Evolutionary conservation across 257 asterid species (phyloP).

Genomic region (Gardenia jasminoides): DNA sequence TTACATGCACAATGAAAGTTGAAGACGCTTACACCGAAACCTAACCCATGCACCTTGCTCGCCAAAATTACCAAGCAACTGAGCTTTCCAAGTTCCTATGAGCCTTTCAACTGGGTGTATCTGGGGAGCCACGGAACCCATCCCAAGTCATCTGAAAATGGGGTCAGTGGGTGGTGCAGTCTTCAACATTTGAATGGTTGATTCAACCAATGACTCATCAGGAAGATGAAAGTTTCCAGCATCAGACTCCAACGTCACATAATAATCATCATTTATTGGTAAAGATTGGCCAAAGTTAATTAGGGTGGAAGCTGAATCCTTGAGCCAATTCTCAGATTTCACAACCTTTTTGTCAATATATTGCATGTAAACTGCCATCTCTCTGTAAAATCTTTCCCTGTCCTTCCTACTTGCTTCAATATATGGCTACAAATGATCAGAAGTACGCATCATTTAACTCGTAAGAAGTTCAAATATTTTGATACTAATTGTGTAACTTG

Average conservation of each 20-base stretch:
- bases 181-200: constrained; percentile 43
- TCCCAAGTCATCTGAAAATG: constrained; percentile 48
- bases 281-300: constrained; percentile 36
- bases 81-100: neutral
- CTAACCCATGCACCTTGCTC: neutral
- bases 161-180: constrained; percentile 42
- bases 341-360: constrained; percentile 12
- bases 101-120: constrained; percentile 1
- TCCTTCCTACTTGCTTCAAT: constrained; percentile 60
- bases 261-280: constrained; percentile 37
- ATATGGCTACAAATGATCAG: constrained; percentile 45
- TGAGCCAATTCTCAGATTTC: constrained; percentile 12
- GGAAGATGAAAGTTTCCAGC: constrained; percentile 22
- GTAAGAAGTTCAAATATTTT: neutral
- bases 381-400: constrained; percentile 53
- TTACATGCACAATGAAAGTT: too few relatives aligned
- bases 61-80: neutral
- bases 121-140: constrained; percentile 17
- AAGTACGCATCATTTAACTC: neutral
- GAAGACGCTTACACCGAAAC: neutral
- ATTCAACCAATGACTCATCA: constrained; percentile 34
- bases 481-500: neutral
- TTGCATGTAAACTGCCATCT: constrained; percentile 39
- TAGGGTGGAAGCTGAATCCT: constrained; percentile 20
- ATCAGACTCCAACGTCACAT: constrained; percentile 34